Evolutionary conservation across 2,329 filamentous ascomycete genomes (phyloP).

Genomic region (Drechslerella stenobrocha): DNA sequence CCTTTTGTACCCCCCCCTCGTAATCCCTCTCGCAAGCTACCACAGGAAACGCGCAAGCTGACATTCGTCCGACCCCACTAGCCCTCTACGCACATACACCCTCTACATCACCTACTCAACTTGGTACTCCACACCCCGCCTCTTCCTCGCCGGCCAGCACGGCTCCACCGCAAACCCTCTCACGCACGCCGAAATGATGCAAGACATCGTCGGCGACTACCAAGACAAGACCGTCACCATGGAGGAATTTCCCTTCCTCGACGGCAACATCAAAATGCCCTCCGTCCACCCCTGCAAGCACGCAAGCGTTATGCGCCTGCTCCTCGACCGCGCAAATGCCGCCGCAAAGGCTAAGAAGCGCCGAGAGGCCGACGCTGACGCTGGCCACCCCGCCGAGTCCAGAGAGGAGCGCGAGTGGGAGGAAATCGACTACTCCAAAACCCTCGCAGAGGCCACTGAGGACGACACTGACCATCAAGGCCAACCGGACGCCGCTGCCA

Average conservation of each 20-base stretch:
- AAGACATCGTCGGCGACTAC: slow-evolving; percentile 94
- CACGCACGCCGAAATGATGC: slow-evolving; percentile 87
- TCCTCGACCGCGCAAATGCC: slow-evolving; percentile 91
- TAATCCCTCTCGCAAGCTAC: too few relatives aligned
- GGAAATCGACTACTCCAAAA: slow-evolving; percentile 58
- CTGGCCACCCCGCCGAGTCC: slow-evolving; percentile 54
- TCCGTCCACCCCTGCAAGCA: slow-evolving; percentile 97
- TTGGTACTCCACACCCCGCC: slow-evolving; percentile 91
- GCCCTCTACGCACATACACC: slow-evolving; percentile 87
- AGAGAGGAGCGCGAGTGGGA: slow-evolving; percentile 67
- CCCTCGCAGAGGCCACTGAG: slow-evolving; percentile 38
- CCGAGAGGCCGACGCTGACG: slow-evolving; percentile 52
- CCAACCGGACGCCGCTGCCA: slow-evolving; percentile 29
- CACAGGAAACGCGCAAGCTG: slow-evolving; percentile 43
- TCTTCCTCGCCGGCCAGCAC: slow-evolving; percentile 90
- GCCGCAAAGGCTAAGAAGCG: slow-evolving; percentile 76
- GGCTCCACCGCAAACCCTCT: slow-evolving; percentile 70
- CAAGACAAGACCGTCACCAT: slow-evolving; percentile 98
- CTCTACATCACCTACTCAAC: slow-evolving; percentile 98
- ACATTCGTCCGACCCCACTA: slow-evolving; percentile 55
- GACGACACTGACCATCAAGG: slow-evolving; percentile 43
- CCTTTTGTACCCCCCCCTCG: slow-evolving; percentile 13
- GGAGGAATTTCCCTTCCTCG: slow-evolving; percentile 95
- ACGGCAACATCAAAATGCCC: slow-evolving; percentile 89
- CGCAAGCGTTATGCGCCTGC: slow-evolving; percentile 94